These are phyloP conservation scores for Fallopia convolvulus DNA, from an alignment of 148 eudicot species.

Conservation along the genomic window DNA sequence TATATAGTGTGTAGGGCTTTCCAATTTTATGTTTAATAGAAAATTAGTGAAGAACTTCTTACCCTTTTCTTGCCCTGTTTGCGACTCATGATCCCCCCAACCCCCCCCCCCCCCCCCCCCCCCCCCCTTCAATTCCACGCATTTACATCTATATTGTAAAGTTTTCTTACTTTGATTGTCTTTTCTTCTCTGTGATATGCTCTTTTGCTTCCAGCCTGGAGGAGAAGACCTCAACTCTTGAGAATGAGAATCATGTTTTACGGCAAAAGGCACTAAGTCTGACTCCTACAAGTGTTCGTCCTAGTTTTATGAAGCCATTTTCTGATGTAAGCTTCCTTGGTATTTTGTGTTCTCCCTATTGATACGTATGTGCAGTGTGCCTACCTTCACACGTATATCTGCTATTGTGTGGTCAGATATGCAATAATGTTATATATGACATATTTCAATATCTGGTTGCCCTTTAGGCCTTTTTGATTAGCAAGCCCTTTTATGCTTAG, in stretches of 20 bases:
- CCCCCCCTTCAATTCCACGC: background rate
- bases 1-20: background rate
- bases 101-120: no score
- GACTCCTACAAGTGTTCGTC: constrained; percentile 57
- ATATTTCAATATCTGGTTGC: background rate
- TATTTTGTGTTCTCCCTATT: background rate
- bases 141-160: background rate
- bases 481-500: background rate
- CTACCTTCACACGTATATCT: background rate
- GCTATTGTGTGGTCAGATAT: background rate
- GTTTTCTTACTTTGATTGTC: background rate
- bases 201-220: constrained; percentile 45
- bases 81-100: background rate
- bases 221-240: constrained; percentile 70
- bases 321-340: constrained; percentile 51
- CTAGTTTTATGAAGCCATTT: constrained; percentile 49
- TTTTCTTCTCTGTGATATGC: background rate
- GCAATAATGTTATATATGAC: background rate
- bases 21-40: background rate
- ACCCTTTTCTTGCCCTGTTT: background rate
- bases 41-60: background rate
- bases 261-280: constrained; percentile 68
- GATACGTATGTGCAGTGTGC: background rate
- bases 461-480: background rate
- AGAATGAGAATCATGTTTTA: constrained; percentile 82